Evolutionary conservation across 305 asterid species (phyloP), one percentile per base, ranked within the genome.

Genomic region (Solanum hybrid): DNA sequence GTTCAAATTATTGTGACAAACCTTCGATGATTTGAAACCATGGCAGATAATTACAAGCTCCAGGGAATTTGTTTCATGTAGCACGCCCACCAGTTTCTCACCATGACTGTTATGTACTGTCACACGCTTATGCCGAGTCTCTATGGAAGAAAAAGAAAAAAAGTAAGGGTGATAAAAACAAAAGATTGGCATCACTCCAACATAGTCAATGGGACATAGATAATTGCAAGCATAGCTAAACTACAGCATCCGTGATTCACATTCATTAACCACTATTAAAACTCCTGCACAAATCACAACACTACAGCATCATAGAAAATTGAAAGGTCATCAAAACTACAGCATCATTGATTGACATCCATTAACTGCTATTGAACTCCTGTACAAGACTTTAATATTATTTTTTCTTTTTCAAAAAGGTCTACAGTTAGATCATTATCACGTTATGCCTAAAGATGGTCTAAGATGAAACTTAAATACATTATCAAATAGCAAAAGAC

Each of bases 11-110:
- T 38, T 24, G 66, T 38, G 17, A 90, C 92, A n/a, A 77, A 97
- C 99, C 99, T 97, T 97, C 32, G 97, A 91, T 87, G 99, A 97
- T 87, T 93, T 93, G 91, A 97, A 97, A 90, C 99, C 99, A 88
- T 96, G 99, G 91, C 98, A 96, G 86, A 97, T 90, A 87, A 96
- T 89, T 35, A 95, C 98, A 84, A 97, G 95, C 92, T 96, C 96
- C 22, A 27, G 89, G 31, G 98, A 94, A 75, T 96, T 94, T 7
- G 95, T 95, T 87, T 94, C 98, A 87, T 96, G 98, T 90, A 96
- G 90, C 89, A 95, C 77, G 35, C 99, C 99, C 64, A 94, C 95
- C 89, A 97, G 97, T 86, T 93, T 95, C 95, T 97, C 96, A 7
- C 95, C 95, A 86, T 94, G 93, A 87, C 89, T 92, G 93, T 96